A percentile compares a stretch with the other conserved stretches of the same genome.
phyloP scores from a whole-genome alignment of 345 rosid species.

The Euphorbia pulcherrima region DNA sequence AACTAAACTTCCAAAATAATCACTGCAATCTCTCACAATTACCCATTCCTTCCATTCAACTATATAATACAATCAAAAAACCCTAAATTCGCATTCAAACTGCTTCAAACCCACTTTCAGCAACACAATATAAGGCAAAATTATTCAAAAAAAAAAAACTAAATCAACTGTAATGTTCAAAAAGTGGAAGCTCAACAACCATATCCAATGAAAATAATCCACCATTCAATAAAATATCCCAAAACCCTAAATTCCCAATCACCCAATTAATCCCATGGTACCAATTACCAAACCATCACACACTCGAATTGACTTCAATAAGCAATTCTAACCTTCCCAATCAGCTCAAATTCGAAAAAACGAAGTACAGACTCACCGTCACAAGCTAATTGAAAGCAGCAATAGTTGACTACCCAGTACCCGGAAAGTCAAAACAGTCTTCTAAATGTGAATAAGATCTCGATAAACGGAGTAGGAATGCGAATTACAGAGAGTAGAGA shows the following conservation, averaged over 20 bases:
- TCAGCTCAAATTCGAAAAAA: conserved; percentile 11
- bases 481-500: conserved; percentile 20
- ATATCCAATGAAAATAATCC: neutral
- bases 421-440: conserved; percentile 17
- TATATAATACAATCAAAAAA: conserved; percentile 8
- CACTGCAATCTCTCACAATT: too few species aligned
- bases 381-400: neutral
- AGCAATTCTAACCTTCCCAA: neutral
- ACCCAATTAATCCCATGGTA: conserved; percentile 13
- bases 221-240: conserved; percentile 8
- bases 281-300: conserved; percentile 21
- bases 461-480: too few species aligned
- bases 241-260: conserved; percentile 36
- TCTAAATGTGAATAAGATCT: conserved; percentile 25
- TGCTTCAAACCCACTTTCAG: conserved; percentile 8
- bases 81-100: conserved; percentile 2
- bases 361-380: conserved; percentile 18
- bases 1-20: conserved; percentile 16
- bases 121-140: neutral
- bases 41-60: conserved; percentile 21
- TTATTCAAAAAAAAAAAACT: conserved; percentile 11
- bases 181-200: conserved; percentile 11
- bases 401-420: conserved; percentile 17
- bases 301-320: conserved; percentile 20
- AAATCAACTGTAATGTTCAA: conserved; percentile 18